These are phyloP conservation scores for Dryadomyces sulphureus DNA, from an alignment of 2,329 filamentous ascomycete genomes.

Conservation along the genomic window DNA sequence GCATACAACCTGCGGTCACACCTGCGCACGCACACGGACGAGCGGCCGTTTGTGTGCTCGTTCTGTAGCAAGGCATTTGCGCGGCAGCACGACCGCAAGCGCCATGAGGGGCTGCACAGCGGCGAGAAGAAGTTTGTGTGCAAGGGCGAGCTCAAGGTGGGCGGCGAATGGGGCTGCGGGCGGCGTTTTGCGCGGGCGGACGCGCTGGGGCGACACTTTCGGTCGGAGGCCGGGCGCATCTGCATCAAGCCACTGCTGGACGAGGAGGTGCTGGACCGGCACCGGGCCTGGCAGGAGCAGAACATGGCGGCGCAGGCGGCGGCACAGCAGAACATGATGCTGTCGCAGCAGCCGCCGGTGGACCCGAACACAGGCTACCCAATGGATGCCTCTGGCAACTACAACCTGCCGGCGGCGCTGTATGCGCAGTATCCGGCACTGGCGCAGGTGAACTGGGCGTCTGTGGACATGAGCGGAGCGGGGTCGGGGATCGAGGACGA, in stretches of 20 bases:
- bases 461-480: conserved; percentile 48
- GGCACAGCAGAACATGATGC: conserved; percentile 39
- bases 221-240: conserved; percentile 85
- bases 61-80: conserved; percentile 97
- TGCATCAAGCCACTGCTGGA: conserved; percentile 97
- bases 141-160: conserved; percentile 73
- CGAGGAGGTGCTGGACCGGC: conserved; percentile 75
- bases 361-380: conserved; percentile 44
- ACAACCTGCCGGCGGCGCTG: conserved; percentile 70
- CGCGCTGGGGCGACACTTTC: conserved; percentile 84
- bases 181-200: conserved; percentile 89
- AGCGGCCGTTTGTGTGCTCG: conserved; percentile 91
- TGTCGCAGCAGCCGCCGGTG: conserved; percentile 36
- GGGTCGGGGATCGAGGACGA: conserved; percentile 62
- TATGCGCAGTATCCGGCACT: conserved; percentile 86
- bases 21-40: conserved; percentile 89
- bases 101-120: conserved; percentile 88
- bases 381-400: conserved; percentile 41
- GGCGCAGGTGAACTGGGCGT: conserved; percentile 75
- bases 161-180: conserved; percentile 82
- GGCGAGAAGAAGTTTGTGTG: conserved; percentile 99
- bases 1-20: conserved; percentile 96
- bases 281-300: conserved; percentile 61
- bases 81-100: conserved; percentile 90
- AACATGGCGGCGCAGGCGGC: conserved; percentile 40